Percentiles rank a stretch among this genome's conserved stretches.
These are phyloP conservation scores for Pyrenophora teres DNA, from an alignment of 2,329 filamentous ascomycete species.

Conservation along the genomic window DNA sequence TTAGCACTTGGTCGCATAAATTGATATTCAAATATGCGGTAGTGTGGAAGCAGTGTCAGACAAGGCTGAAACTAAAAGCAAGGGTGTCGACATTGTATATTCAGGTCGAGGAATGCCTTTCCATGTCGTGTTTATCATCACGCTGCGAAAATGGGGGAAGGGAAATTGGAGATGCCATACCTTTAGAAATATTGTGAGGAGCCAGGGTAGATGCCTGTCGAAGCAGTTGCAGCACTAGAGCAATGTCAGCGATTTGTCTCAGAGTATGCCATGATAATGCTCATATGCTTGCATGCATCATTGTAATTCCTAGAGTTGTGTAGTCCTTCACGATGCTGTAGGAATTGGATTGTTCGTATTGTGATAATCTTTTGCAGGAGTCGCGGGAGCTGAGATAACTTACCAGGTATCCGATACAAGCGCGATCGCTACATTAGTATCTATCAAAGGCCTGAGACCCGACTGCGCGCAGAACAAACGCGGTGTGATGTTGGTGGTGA, in stretches of 20 bases:
- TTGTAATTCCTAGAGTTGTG: conserved; percentile 62
- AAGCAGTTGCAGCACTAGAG: conserved; percentile 9
- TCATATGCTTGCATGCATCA: conserved; percentile 49
- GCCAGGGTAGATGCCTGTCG: neutral
- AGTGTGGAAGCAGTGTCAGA: conserved; percentile 56
- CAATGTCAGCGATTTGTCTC: conserved; percentile 24
- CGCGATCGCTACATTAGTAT: conserved; percentile 19
- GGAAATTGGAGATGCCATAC: conserved; percentile 41
- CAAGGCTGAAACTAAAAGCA: conserved; percentile 72
- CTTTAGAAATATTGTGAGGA: conserved; percentile 40
- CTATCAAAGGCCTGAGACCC: conserved; percentile 6
- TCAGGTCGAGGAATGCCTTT: conserved; percentile 72
- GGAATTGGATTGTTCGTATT: conserved; percentile 63
- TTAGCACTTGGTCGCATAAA: conserved; percentile 32
- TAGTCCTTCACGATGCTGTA: conserved; percentile 60
- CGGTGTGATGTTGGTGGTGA: conserved; percentile 19
- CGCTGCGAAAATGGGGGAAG: conserved; percentile 41
- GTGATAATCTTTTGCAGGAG: conserved; percentile 50
- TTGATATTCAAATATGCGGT: conserved; percentile 15
- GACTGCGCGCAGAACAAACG: conserved; percentile 22
- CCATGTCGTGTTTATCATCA: conserved; percentile 68
- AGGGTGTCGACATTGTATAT: conserved; percentile 64
- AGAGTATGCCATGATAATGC: neutral
- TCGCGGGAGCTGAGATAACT: conserved; percentile 14
- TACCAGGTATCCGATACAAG: conserved; percentile 16